Percentiles rank a stretch among this genome's conserved stretches.
Evolutionary conservation across 2,329 filamentous ascomycete species (phyloP).

Genomic region (Torrubiella hemipterigena): DNA sequence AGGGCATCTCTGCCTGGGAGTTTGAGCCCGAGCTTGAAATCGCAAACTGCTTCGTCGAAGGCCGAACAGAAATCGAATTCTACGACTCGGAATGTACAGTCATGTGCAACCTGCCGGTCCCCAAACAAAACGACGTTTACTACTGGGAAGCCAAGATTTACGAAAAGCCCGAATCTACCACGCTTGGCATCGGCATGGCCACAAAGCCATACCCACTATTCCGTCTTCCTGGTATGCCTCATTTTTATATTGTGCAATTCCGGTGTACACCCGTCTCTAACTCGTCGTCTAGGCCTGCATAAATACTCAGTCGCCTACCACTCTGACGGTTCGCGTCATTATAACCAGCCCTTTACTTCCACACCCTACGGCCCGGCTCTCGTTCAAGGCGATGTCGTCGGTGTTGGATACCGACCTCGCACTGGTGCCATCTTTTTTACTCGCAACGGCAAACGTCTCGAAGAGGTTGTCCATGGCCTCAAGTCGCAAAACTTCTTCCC

Average conservation of each 20-base stretch:
- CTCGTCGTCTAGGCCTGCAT: slow-evolving; percentile 55
- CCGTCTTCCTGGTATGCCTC: slow-evolving; percentile 67
- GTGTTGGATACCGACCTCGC: slow-evolving; percentile 86
- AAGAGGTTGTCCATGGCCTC: slow-evolving; percentile 84
- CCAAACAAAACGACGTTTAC: slow-evolving; percentile 98
- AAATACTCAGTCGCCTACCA: slow-evolving; percentile 87
- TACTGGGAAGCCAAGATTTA: slow-evolving; percentile 99
- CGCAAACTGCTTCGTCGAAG: slow-evolving; percentile 97
- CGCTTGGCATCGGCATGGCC: slow-evolving; percentile 84
- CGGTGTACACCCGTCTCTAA: slow-evolving; percentile 10
- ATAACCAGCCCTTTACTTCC: slow-evolving; percentile 81
- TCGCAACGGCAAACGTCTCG: slow-evolving; percentile 91
- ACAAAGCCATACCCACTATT: slow-evolving; percentile 97
- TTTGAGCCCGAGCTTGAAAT: slow-evolving; percentile 99
- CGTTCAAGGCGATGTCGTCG: slow-evolving; percentile 90
- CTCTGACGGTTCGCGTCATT: slow-evolving; percentile 74
- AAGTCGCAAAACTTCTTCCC: slow-evolving; percentile 97
- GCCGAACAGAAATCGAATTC: slow-evolving; percentile 93
- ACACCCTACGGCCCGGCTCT: slow-evolving; percentile 73
- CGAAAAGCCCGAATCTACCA: slow-evolving; percentile 82
- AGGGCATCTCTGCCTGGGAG: slow-evolving; percentile 98
- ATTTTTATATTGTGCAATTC: slow-evolving; percentile 3
- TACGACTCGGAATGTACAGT: slow-evolving; percentile 97
- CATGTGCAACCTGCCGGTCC: slow-evolving; percentile 90
- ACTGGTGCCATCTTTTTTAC: slow-evolving; percentile 97